Evolutionary conservation across 2,329 filamentous ascomycete genomes (phyloP).

Genomic region (Leptographium galeiforme): DNA sequence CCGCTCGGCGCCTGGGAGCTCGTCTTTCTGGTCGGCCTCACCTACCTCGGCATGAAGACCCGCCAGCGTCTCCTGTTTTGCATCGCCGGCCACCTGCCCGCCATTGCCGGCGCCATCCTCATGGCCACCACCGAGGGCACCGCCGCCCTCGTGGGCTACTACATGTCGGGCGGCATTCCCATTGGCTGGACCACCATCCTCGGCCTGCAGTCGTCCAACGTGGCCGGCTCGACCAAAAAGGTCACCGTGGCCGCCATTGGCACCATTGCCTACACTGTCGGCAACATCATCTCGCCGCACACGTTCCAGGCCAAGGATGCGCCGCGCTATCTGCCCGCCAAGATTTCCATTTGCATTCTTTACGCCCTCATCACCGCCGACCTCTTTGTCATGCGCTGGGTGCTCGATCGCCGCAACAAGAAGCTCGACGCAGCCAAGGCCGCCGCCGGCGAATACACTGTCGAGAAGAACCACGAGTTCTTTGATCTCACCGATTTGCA

Average conservation of each 20-base stretch:
- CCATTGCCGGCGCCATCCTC: slow-evolving; percentile 2
- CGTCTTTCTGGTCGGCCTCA: slow-evolving; percentile 1
- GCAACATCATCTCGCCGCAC: slow-evolving; percentile 41
- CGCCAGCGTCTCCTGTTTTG: background rate
- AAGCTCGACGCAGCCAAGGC: slow-evolving; percentile 33
- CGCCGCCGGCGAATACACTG: background rate
- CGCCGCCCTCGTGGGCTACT: slow-evolving; percentile 1
- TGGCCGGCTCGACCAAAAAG: slow-evolving; percentile 43
- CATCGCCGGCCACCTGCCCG: background rate
- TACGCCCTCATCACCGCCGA: slow-evolving; percentile 2
- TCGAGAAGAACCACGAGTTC: slow-evolving; percentile 16
- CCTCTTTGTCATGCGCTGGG: slow-evolving; percentile 1
- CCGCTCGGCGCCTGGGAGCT: slow-evolving; percentile 7
- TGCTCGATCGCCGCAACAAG: slow-evolving; percentile 25
- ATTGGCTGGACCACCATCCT: slow-evolving; percentile 3
- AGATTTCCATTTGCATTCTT: slow-evolving; percentile 37
- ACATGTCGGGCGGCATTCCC: slow-evolving; percentile 1
- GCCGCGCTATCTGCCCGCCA: slow-evolving; percentile 47
- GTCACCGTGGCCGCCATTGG: slow-evolving; percentile 42
- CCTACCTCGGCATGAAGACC: background rate
- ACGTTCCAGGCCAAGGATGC: slow-evolving; percentile 42
- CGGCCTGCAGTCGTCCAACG: slow-evolving; percentile 27
- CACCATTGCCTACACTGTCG: slow-evolving; percentile 35
- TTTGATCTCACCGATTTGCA: slow-evolving; percentile 15
- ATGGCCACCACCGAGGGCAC: background rate